phyloP scores from a whole-genome alignment of 169 alveolate genomes.

The Blepharisma undulans region DNA sequence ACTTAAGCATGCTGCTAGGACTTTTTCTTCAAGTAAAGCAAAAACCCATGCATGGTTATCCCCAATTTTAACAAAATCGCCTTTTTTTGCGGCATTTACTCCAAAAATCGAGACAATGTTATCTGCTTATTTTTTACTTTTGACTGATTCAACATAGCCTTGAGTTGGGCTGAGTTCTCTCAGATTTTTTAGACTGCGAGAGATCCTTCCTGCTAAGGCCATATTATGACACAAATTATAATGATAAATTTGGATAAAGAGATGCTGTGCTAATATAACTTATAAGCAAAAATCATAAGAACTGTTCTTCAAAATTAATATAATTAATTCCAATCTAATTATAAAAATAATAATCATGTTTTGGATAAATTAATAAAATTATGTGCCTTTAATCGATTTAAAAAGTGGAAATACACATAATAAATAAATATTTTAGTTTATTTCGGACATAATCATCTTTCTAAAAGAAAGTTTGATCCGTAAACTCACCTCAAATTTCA shows the following conservation, averaged over 20 bases:
- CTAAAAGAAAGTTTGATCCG: not conserved
- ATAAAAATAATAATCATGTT: not conserved
- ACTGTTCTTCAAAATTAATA: not conserved
- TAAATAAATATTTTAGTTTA: not conserved
- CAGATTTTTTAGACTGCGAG: not conserved
- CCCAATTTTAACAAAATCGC: not conserved
- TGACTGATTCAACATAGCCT: not conserved
- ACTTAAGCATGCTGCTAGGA: not conserved
- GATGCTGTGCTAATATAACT: too few species aligned
- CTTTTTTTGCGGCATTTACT: not conserved
- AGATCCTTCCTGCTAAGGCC: not conserved
- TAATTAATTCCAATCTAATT: not conserved
- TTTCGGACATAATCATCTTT: too few species aligned
- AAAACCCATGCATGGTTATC: constrained; percentile 13
- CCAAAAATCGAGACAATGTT: constrained; percentile 11
- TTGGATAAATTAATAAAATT: too few species aligned
- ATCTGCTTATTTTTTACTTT: constrained; percentile 10
- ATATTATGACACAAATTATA: not conserved
- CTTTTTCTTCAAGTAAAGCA: not conserved
- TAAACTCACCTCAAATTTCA: not conserved
- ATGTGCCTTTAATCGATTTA: not conserved
- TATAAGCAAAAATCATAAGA: not conserved
- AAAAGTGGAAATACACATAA: too few species aligned
- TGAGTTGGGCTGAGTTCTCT: constrained; percentile 3
- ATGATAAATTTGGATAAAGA: not conserved